Base-by-base conservation (phyloP, 169 alveolate species). In the Miamiensis avidus region DNA sequence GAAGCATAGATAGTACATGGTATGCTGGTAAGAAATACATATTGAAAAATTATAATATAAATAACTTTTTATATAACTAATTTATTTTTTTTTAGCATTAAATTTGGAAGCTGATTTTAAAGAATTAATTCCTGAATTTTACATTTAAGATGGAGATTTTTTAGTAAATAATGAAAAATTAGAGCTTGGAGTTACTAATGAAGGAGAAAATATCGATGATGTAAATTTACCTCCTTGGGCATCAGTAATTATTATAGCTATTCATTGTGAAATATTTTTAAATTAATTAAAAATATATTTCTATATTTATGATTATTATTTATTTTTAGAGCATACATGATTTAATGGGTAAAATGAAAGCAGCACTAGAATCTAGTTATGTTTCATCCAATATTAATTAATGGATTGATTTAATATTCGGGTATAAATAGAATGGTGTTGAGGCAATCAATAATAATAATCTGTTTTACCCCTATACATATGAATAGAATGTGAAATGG, bases 401-500 rank as follows among this genome's bases (percentile, higher is more conserved):
- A 77, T 99, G 99, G 99, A 98, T 99, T 69, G 99, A 99, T 88
- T 94, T 98, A 76, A 98, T 99, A 29, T 99, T 98, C 93, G 99
- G 99, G 25, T 98, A 87, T 84, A 97, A 97, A 82, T 34, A 97
- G 88, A 91, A 92, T 75, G 98, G 97, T 11, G 90, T 89, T 34
- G 97, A 95, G 65, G 98, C 98, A 26, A 72, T 64, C 20, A 75
- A 81, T 31, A n/a, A 49, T 20, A 75, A 86, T 33, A 86, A 86
- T 74, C 75, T 86, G 75, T 86, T 69, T 64, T 84, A 86, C 33
- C 76, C 83, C n/a, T 76, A 79, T 29, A 86, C 90, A 0, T 86
- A 86, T 81, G 87, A 79, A 81, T 74, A 86, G 31, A 84, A 86
- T 31, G 69, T 86, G 0, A 34, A 74, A 30, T 81, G 82, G 84